phyloP scores from a whole-genome alignment of 176 grass and related monocot species.

The Pontederia paniculata region DNA sequence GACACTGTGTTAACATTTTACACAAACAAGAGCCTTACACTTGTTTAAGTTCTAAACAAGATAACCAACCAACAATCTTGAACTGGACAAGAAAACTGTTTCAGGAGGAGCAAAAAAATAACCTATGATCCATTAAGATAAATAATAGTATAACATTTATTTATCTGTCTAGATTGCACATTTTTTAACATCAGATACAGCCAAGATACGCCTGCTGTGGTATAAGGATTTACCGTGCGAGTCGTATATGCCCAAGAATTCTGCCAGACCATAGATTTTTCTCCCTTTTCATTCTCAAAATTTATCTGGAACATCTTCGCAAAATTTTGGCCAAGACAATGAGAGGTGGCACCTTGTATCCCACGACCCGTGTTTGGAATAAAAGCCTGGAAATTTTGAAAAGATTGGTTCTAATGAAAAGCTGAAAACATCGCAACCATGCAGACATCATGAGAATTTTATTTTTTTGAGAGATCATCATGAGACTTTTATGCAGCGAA shows the following conservation, averaged over 20 bases:
- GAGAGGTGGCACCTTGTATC: slow-evolving; percentile 89
- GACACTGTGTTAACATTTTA: no score
- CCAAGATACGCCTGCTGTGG: neutral
- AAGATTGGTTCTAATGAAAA: neutral
- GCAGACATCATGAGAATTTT: no score
- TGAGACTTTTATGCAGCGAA: no score
- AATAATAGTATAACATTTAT: no score
- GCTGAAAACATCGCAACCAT: slow-evolving; percentile 3
- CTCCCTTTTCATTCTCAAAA: slow-evolving; percentile 87
- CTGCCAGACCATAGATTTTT: slow-evolving; percentile 90
- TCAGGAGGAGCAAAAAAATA: neutral
- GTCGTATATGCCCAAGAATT: slow-evolving; percentile 98
- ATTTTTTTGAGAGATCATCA: no score
- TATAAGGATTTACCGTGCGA: slow-evolving; percentile 62
- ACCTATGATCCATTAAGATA: neutral
- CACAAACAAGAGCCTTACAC: no score
- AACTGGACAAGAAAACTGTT: neutral
- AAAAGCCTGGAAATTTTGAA: slow-evolving; percentile 39
- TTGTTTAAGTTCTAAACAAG: no score
- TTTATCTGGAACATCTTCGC: slow-evolving; percentile 96
- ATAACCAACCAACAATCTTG: no score
- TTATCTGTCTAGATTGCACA: neutral
- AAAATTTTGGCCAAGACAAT: slow-evolving; percentile 97
- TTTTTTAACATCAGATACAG: neutral
- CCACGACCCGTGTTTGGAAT: slow-evolving; percentile 79